Conservation (phyloP, 2,329 filamentous ascomycete species). For the Metarhizium album region DNA sequence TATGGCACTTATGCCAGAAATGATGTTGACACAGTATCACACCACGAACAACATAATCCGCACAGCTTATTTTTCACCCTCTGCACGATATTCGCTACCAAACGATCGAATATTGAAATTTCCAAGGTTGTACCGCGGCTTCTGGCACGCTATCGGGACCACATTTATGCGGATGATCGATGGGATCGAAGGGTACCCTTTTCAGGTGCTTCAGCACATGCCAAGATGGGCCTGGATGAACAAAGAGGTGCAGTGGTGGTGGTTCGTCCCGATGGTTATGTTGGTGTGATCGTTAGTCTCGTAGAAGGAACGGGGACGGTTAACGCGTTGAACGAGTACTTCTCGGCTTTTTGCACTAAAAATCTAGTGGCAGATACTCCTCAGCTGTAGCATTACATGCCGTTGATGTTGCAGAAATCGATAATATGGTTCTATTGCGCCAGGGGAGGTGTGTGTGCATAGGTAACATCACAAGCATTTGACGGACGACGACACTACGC, state of each 20-base stretch:
- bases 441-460: too few relatives aligned
- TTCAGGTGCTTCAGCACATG: conserved; percentile 65
- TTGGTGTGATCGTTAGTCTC: conserved; percentile 63
- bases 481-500: too few relatives aligned
- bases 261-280: conserved; percentile 78
- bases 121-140: conserved; percentile 56
- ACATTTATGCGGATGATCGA: conserved; percentile 79
- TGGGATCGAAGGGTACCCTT: conserved; percentile 60
- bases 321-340: conserved; percentile 76
- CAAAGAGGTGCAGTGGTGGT: conserved; percentile 70
- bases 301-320: conserved; percentile 69
- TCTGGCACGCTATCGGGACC: conserved; percentile 65
- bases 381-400: not conserved
- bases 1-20: conserved; percentile 52
- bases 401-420: not conserved
- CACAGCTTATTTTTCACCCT: conserved; percentile 76
- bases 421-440: not conserved
- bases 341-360: conserved; percentile 61
- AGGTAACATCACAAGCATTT: too few relatives aligned
- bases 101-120: conserved; percentile 62
- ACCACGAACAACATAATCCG: conserved; percentile 76
- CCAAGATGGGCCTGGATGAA: conserved; percentile 72
- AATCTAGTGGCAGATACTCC: conserved; percentile 14
- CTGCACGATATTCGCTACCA: conserved; percentile 61
- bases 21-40: conserved; percentile 52